phyloP scores from a whole-genome alignment of 768 basidiomycete genomes.

The Holtermanniella nyarrowii region DNA sequence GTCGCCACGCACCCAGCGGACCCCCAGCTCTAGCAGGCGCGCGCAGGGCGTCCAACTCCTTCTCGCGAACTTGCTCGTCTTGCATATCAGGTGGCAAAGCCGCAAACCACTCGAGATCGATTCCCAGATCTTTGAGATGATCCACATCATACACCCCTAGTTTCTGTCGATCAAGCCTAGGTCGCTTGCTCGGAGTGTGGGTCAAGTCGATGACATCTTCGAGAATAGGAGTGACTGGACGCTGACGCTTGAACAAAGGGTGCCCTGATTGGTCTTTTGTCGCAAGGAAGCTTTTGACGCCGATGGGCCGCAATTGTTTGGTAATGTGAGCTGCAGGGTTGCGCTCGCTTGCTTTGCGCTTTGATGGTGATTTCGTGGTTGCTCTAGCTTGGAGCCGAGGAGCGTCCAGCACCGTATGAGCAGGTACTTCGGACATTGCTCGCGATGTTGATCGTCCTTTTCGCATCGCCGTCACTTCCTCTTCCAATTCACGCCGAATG shows the following conservation, averaged over 20 bases:
- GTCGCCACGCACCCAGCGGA: conserved; percentile 12
- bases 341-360: conserved; percentile 5
- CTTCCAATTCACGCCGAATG: conserved; percentile 23
- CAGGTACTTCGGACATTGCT: conserved; percentile 6
- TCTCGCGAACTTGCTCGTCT: conserved; percentile 57
- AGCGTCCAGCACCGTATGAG: background rate
- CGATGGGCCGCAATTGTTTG: conserved; percentile 23
- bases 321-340: conserved; percentile 28
- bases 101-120: conserved; percentile 64
- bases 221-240: background rate
- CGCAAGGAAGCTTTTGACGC: conserved; percentile 28
- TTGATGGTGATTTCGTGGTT: conserved; percentile 12
- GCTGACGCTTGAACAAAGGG: conserved; percentile 11
- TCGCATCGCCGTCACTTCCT: conserved; percentile 20
- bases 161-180: conserved; percentile 35
- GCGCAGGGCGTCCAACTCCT: conserved; percentile 20
- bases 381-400: background rate
- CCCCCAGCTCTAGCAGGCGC: conserved; percentile 13
- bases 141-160: conserved; percentile 45
- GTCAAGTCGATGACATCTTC: conserved; percentile 17
- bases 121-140: conserved; percentile 55
- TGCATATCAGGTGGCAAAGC: conserved; percentile 58
- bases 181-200: background rate
- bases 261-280: conserved; percentile 19
- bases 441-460: background rate